phyloP scores from a whole-genome alignment of 2,329 filamentous ascomycete species.

The Beauveria scarabaeidicola region DNA sequence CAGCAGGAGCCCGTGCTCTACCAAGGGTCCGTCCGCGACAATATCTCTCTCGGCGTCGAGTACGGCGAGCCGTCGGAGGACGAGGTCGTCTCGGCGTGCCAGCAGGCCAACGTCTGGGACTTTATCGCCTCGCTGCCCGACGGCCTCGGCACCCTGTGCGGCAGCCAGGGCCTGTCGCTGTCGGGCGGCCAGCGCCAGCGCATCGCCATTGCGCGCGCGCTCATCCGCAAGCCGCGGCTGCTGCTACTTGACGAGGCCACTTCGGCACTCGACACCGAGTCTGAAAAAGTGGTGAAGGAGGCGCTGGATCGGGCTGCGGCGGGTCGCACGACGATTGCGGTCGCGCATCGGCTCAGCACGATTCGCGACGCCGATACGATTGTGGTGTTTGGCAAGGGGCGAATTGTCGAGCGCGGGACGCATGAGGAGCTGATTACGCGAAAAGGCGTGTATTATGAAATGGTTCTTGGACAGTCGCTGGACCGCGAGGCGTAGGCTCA shows the following conservation, averaged over 20 bases:
- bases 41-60: constrained; percentile 42
- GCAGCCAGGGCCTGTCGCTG: constrained; percentile 58
- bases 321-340: constrained; percentile 49
- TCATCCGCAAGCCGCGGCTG: constrained; percentile 57
- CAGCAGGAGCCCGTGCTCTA: constrained; percentile 34
- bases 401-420: constrained; percentile 50
- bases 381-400: constrained; percentile 43
- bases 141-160: constrained; percentile 55
- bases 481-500: constrained; percentile 23
- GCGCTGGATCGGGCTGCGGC: constrained; percentile 43
- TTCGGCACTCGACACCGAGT: constrained; percentile 52
- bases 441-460: constrained; percentile 43
- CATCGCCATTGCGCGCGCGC: constrained; percentile 63
- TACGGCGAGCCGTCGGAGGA: constrained; percentile 23
- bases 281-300: constrained; percentile 55
- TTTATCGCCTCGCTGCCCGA: constrained; percentile 49
- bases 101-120: constrained; percentile 46
- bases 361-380: constrained; percentile 54
- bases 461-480: constrained; percentile 39
- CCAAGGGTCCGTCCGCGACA: constrained; percentile 46
- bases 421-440: constrained; percentile 47
- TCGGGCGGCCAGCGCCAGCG: constrained; percentile 67
- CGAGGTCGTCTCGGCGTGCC: constrained; percentile 40
- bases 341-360: constrained; percentile 52
- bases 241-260: constrained; percentile 70